Base-by-base conservation (phyloP, 2,329 filamentous ascomycete genomes). In the Botrytis squamosa region DNA sequence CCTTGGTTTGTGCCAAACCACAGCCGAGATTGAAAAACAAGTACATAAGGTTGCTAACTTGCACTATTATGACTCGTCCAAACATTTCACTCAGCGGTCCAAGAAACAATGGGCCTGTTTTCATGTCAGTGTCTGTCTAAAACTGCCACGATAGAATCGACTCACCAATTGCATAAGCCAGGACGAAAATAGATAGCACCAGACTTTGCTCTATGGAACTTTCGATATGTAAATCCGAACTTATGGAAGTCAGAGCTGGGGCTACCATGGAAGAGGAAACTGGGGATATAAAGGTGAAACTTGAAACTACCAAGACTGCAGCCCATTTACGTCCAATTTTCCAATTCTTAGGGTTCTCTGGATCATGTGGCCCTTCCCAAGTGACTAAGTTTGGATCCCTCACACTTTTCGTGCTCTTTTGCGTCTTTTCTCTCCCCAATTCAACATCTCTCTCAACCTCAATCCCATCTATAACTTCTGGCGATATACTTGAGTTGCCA, bases 41-140 rank as follows among this genome's bases (percentile, higher is more conserved):
- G 75, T 88, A 90, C 79, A 87, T 83, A 0, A 86, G 59, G 74
- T 86, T 88, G 5, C 83, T 83, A 0, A 77, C 69, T 73, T 86
- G 85, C 3, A 86, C 76, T 20, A 88, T 78, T 0, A 78, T 77
- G 57, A 82, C 77, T 2, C 87, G 78, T 0, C 86, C 87, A 70
- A 85, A 87, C 0, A 87, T 80, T 74, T 88, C 86, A 0, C 86
- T 86, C 8, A 86, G 80, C 0, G 90, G 90, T 1, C 91, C 91
- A 87, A 90, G 92, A 6, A 92, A 74, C 2, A 81, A 73, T 1
- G 85, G 85, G 0, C 85, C 85, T 40, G 83, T 83, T 36, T 84
- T 84, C 75, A 25, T 60, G 38, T 72, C 22, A 72, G 29, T 38
- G 22, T 33, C 33, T 67, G 46, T 14, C 29, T 44, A 40, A 12